phyloP scores from a whole-genome alignment of 768 basidiomycete species.

The Boletus pseudopeckii region DNA sequence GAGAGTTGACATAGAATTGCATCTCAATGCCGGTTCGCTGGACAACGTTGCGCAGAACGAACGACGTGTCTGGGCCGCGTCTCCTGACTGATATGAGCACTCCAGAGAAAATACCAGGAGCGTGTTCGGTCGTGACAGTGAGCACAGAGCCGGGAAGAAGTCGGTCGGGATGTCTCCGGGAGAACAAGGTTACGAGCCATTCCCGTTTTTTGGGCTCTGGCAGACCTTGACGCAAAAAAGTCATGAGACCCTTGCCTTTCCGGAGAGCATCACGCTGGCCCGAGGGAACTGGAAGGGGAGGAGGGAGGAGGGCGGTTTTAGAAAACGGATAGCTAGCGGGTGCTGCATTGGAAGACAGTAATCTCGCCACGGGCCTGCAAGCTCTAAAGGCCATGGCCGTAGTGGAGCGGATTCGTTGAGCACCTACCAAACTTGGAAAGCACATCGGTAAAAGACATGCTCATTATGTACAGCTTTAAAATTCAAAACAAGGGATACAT shows the following conservation, averaged over 20 bases:
- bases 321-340: constrained; percentile 63
- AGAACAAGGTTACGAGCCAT: constrained; percentile 69
- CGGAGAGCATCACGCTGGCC: constrained; percentile 44
- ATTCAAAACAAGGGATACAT: constrained; percentile 30
- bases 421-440: constrained; percentile 16
- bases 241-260: constrained; percentile 76
- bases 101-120: constrained; percentile 83
- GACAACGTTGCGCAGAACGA: constrained; percentile 85
- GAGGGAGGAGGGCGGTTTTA: constrained; percentile 55
- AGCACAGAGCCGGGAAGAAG: constrained; percentile 84
- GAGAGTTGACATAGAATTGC: constrained; percentile 84
- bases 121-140: constrained; percentile 70
- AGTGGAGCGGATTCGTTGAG: background rate
- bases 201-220: constrained; percentile 66
- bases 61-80: constrained; percentile 83
- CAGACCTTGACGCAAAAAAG: constrained; percentile 62
- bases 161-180: constrained; percentile 61
- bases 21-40: constrained; percentile 91
- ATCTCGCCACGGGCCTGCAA: constrained; percentile 16
- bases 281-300: constrained; percentile 38
- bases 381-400: constrained; percentile 9
- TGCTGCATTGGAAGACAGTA: constrained; percentile 22
- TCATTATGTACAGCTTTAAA: constrained; percentile 31
- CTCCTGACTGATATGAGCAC: constrained; percentile 81
- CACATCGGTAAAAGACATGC: background rate